Evolutionary conservation across 495 filamentous ascomycete genomes (phyloP), one percentile per base, ranked within the genome.

Genomic region (Sporormia fimetaria): DNA sequence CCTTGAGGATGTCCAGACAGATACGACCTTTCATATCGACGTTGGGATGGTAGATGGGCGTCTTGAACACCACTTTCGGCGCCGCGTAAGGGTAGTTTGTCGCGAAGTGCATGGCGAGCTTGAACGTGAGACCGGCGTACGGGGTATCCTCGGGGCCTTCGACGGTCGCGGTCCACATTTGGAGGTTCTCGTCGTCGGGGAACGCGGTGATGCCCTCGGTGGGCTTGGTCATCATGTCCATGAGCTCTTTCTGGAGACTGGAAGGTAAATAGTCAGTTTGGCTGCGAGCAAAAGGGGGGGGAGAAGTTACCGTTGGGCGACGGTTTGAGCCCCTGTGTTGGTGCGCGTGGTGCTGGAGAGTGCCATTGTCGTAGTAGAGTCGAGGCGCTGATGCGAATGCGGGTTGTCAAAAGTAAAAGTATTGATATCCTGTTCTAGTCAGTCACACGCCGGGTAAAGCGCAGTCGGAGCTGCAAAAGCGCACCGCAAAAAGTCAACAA

Each of bases 201-300:
- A 99, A 99, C 40, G 92, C 92, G 32, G 87, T 93, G 55, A 96
- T 78, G 49, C 90, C 90, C 39, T 90, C 87, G 2, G 87, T 85
- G 6, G 86, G 75, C 20, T 85, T 85, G 50, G 86, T 83, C 90
- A 99, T 99, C 26, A 99, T 70, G 63, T 88, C 79, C 87, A 96
- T 95, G 37, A 99, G 70, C 62, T 99, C 90, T 27, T 85, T 84
- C 64, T 99, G 90, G 43, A 99, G 71, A 47, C 88, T 96, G 61
- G 37, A 28, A 26, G 21, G 10, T 26, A 21, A 18, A 22, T 14
- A 33, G 27, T 17, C 5, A 12, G 17, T 12, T 27, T 9, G 12
- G 17, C 12, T 15, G 6, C 9, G 18, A 39, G n/a, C 26, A 28
- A 28, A 32, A 26, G 6, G n/a, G 46, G 18, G 26, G 15, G 25